These are phyloP conservation scores for Pichia sp. DNA, from an alignment of 1,139 yeast genomes.

Conservation along the genomic window DNA sequence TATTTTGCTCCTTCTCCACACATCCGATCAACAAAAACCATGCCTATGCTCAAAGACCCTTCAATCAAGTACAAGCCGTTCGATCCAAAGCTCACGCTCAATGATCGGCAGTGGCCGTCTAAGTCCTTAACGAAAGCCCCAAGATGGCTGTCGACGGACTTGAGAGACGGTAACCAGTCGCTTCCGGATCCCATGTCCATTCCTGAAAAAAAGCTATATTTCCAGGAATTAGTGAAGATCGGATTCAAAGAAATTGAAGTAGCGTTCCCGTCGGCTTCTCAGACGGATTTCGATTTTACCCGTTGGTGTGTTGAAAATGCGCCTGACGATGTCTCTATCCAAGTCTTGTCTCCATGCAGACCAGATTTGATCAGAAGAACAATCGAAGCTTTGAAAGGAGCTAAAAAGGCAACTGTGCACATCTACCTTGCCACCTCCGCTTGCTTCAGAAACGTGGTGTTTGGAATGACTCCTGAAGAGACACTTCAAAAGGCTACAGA, in stretches of 20 bases:
- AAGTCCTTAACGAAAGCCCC: slow-evolving; percentile 75
- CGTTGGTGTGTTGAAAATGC: slow-evolving; percentile 88
- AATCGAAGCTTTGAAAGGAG: slow-evolving; percentile 83
- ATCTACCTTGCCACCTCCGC: slow-evolving; percentile 90
- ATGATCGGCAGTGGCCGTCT: slow-evolving; percentile 86
- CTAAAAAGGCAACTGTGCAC: slow-evolving; percentile 85
- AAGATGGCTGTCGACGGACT: slow-evolving; percentile 93
- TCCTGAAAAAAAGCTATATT: slow-evolving; percentile 83
- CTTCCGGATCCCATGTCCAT: slow-evolving; percentile 96
- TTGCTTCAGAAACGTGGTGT: slow-evolving; percentile 85
- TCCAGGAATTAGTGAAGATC: slow-evolving; percentile 76
- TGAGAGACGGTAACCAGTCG: slow-evolving; percentile 96
- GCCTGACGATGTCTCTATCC: slow-evolving; percentile 89
- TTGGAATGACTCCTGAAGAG: slow-evolving; percentile 78
- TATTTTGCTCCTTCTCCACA: no score
- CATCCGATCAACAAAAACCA: slow-evolving; percentile 2
- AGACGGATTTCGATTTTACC: slow-evolving; percentile 93
- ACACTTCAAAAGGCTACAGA: slow-evolving; percentile 76
- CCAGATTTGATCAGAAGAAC: slow-evolving; percentile 87
- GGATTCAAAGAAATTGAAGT: slow-evolving; percentile 98
- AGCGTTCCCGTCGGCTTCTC: slow-evolving; percentile 93
- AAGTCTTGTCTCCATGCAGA: slow-evolving; percentile 88
- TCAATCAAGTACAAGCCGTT: slow-evolving; percentile 70
- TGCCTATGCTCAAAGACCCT: slow-evolving; percentile 64
- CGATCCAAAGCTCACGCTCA: slow-evolving; percentile 54